Evolutionary conservation across 2,329 filamentous ascomycete genomes (phyloP).

Genomic region (Xenosphaeropsis pyriputrescens): DNA sequence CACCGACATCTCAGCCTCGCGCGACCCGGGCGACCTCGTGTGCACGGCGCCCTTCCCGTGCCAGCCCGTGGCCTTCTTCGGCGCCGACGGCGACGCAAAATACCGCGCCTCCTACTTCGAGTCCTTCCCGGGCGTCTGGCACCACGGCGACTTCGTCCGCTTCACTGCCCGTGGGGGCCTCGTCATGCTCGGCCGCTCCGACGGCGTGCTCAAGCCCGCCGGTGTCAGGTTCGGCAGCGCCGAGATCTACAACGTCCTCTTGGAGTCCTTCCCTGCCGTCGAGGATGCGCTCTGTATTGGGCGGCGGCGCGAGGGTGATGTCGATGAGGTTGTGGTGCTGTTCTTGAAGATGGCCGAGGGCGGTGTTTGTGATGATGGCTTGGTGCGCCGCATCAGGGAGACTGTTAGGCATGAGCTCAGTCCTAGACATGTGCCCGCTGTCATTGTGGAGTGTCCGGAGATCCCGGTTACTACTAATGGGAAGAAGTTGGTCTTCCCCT

Average conservation of each 20-base stretch:
- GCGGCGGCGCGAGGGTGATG: constrained; percentile 34
- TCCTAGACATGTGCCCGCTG: constrained; percentile 73
- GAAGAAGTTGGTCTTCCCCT: constrained; percentile 60
- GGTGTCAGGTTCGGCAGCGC: constrained; percentile 87
- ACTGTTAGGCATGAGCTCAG: constrained; percentile 67
- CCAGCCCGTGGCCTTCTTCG: constrained; percentile 85
- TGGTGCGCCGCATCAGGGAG: constrained; percentile 49
- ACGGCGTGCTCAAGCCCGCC: constrained; percentile 84
- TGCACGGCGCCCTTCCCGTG: constrained; percentile 79
- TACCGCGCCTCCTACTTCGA: constrained; percentile 83
- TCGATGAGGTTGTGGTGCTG: constrained; percentile 45
- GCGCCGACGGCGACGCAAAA: constrained; percentile 53
- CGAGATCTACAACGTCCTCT: constrained; percentile 91
- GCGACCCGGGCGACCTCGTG: constrained; percentile 76
- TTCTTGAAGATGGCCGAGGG: constrained; percentile 61
- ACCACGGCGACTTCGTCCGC: constrained; percentile 83
- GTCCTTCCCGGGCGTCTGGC: constrained; percentile 66
- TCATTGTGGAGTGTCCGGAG: constrained; percentile 63
- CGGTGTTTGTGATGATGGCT: constrained; percentile 34
- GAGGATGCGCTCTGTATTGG: constrained; percentile 85
- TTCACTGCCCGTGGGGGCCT: constrained; percentile 58
- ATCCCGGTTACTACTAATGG: constrained; percentile 90
- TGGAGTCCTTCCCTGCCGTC: constrained; percentile 70
- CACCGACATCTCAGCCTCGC: constrained; percentile 21
- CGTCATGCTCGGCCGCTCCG: constrained; percentile 81